phyloP scores from a whole-genome alignment of 805 yeast genomes.

The Saccharomycopsis selenospora region DNA sequence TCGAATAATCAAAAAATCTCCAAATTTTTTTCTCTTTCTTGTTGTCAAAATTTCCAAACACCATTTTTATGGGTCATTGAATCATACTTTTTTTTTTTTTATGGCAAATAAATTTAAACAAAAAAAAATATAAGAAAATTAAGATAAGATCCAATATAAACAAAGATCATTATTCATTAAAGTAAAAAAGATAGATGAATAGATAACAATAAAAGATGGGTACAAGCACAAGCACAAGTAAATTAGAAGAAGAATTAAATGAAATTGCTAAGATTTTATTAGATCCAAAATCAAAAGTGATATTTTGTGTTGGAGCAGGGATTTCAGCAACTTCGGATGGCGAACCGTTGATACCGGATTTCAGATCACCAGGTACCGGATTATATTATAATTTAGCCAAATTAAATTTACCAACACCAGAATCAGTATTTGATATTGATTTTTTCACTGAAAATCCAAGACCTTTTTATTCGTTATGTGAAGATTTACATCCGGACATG shows the following conservation, averaged over 20 bases:
- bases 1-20: too few species aligned
- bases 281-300: constrained; percentile 34
- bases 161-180: too few species aligned
- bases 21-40: too few species aligned
- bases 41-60: too few species aligned
- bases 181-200: not conserved
- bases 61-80: not conserved
- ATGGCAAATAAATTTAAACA: too few species aligned
- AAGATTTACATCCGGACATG: constrained; percentile 64
- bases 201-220: not conserved
- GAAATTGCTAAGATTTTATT: constrained; percentile 10
- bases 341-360: constrained; percentile 54
- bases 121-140: too few species aligned
- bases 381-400: constrained; percentile 72
- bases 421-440: constrained; percentile 90
- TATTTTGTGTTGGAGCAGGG: constrained; percentile 87
- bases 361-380: constrained; percentile 85
- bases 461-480: constrained; percentile 79
- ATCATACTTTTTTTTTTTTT: too few species aligned
- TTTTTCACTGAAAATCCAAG: constrained; percentile 68
- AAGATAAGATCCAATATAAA: too few species aligned
- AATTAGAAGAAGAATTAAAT: not conserved
- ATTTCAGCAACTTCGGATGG: constrained; percentile 76
- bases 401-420: constrained; percentile 81
- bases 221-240: not conserved